A percentile compares a stretch with the other conserved stretches of the same genome.
Evolutionary conservation across 331 rosid genomes (phyloP).

Genomic region (Acacia concinna): DNA sequence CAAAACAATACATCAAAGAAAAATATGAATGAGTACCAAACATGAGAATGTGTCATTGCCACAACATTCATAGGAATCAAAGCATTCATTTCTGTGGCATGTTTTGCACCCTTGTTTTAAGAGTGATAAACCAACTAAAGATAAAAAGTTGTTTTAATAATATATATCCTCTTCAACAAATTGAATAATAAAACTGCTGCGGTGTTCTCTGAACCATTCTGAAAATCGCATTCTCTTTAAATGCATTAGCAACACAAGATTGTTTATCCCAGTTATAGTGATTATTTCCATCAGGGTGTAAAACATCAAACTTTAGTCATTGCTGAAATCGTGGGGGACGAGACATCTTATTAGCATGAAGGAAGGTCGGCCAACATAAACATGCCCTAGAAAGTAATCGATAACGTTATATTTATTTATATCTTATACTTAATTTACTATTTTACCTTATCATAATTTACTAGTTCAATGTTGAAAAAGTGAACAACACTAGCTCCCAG

Average conservation of each 20-base stretch:
- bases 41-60: not conserved
- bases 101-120: not conserved
- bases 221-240: slow-evolving; percentile 2
- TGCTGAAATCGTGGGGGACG: slow-evolving; percentile 3
- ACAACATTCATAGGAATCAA: not conserved
- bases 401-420: too few species aligned
- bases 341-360: slow-evolving; percentile 2
- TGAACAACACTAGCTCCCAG: not conserved
- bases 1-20: not conserved
- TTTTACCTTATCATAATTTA: not conserved
- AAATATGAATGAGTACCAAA: not conserved
- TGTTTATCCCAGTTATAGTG: slow-evolving; percentile 5
- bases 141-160: not conserved
- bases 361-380: slow-evolving; percentile 9
- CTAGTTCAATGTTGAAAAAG: not conserved
- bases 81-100: not conserved
- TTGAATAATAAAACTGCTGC: not conserved
- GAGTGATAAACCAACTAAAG: not conserved
- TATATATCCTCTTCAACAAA: not conserved
- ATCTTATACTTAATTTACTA: not conserved
- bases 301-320: not conserved
- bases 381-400: not conserved
- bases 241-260: not conserved
- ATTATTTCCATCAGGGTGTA: not conserved
- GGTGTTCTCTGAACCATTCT: not conserved